A percentile compares a stretch with the other conserved stretches of the same genome.
Evolutionary conservation across 139 green algal genomes (phyloP).

Genomic region (Haematococcus sp.): DNA sequence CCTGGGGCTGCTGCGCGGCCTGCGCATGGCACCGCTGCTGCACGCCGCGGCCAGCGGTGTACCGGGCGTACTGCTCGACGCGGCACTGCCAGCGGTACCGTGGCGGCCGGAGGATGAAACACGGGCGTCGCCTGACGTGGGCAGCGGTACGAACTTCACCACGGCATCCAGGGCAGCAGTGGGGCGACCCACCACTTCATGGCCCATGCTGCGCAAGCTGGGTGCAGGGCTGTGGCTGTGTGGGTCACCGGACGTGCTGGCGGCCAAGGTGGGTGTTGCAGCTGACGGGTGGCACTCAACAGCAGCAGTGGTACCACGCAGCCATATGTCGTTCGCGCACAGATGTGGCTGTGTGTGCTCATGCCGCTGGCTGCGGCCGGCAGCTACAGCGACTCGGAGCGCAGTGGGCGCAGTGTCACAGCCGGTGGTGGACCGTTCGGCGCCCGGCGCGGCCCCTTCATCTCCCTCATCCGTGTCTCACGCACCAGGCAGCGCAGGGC

Average conservation of each 20-base stretch:
- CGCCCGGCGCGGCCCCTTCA: no score
- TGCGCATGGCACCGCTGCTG: slow-evolving; percentile 32
- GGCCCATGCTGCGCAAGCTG: slow-evolving; percentile 52
- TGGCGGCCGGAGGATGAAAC: slow-evolving; percentile 22
- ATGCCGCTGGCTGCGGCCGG: no score
- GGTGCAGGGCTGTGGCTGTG: slow-evolving; percentile 86
- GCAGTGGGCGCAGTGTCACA: no score
- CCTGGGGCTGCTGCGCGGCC: slow-evolving; percentile 33
- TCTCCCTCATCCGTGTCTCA: no score
- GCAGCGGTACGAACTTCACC: not conserved
- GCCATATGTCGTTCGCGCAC: no score
- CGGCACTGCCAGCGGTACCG: slow-evolving; percentile 39
- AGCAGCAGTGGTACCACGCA: no score
- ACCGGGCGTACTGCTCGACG: slow-evolving; percentile 40
- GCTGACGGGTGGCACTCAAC: no score
- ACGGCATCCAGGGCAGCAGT: not conserved
- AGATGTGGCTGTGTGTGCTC: no score
- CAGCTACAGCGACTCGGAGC: no score
- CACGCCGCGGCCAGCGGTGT: slow-evolving; percentile 30
- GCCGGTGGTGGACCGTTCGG: no score
- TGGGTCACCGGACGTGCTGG: slow-evolving; percentile 23
- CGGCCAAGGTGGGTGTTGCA: no score
- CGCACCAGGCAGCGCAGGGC: no score
- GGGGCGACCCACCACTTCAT: slow-evolving; percentile 41
- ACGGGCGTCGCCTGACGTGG: slow-evolving; percentile 7